phyloP scores from a whole-genome alignment of 768 basidiomycete species.

The Hericium erinaceus region DNA sequence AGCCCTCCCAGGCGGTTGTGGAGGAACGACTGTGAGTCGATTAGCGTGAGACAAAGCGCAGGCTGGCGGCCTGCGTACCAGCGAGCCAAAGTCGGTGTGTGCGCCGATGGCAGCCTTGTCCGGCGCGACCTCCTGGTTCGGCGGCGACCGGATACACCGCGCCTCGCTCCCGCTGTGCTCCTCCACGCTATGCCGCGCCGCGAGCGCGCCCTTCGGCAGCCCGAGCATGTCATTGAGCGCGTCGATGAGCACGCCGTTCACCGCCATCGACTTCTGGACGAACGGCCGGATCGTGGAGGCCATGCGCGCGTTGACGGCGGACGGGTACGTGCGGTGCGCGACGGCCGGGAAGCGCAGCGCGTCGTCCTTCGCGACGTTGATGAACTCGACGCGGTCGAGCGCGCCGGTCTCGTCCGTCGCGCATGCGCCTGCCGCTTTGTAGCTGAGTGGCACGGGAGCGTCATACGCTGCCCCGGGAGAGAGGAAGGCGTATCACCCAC shows the following conservation, averaged over 20 bases:
- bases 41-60: background rate
- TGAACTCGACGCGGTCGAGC: constrained; percentile 23
- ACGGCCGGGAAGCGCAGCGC: constrained; percentile 19
- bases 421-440: constrained; percentile 21
- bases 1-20: constrained; percentile 63
- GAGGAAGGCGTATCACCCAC: constrained; percentile 8
- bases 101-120: constrained; percentile 3
- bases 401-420: constrained; percentile 23
- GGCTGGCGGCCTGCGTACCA: constrained; percentile 26
- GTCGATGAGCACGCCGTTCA: constrained; percentile 16
- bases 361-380: constrained; percentile 28
- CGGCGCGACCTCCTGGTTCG: background rate
- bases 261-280: constrained; percentile 14
- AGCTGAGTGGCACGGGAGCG: constrained; percentile 7
- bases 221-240: constrained; percentile 17
- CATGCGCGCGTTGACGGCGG: constrained; percentile 16
- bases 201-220: constrained; percentile 17
- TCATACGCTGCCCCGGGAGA: background rate
- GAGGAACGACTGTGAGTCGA: constrained; percentile 33
- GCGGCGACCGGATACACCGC: constrained; percentile 17
- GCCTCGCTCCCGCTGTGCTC: constrained; percentile 19
- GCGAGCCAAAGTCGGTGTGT: constrained; percentile 11
- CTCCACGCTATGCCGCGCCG: constrained; percentile 18
- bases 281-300: constrained; percentile 13
- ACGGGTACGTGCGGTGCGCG: constrained; percentile 21